Evolutionary conservation across 2,329 filamentous ascomycete species (phyloP).

Genomic region (Aspergillus sp.): DNA sequence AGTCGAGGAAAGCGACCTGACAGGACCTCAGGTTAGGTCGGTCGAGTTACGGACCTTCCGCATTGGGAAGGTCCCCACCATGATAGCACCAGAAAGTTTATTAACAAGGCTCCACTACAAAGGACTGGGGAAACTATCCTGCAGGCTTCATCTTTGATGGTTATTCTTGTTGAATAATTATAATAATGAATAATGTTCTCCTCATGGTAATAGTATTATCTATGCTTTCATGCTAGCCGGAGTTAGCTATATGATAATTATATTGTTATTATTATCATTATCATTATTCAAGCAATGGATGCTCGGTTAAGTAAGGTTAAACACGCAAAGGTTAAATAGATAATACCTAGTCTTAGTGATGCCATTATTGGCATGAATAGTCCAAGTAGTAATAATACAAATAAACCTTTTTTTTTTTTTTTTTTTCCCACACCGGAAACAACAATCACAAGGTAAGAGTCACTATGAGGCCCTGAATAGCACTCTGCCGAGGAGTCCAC

Average conservation of each 20-base stretch:
- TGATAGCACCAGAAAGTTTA: slow-evolving; percentile 6
- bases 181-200: no score
- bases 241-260: background rate
- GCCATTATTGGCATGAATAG: background rate
- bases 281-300: background rate
- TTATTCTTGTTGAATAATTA: no score
- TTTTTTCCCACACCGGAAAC: background rate
- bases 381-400: background rate
- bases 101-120: background rate
- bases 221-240: background rate
- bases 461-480: background rate
- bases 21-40: no score
- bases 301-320: slow-evolving; percentile 2
- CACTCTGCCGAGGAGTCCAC: background rate
- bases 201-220: background rate
- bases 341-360: background rate
- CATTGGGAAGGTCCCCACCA: background rate
- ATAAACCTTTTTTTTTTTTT: background rate
- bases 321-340: background rate
- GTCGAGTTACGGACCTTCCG: slow-evolving; percentile 8
- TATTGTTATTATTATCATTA: background rate
- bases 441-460: background rate
- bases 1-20: no score
- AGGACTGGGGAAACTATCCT: slow-evolving; percentile 4
- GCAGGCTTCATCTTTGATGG: background rate